Evolutionary conservation across 257 asterid genomes (phyloP), one percentile per base, ranked within the genome.

Genomic region (Solanum medicagineum): DNA sequence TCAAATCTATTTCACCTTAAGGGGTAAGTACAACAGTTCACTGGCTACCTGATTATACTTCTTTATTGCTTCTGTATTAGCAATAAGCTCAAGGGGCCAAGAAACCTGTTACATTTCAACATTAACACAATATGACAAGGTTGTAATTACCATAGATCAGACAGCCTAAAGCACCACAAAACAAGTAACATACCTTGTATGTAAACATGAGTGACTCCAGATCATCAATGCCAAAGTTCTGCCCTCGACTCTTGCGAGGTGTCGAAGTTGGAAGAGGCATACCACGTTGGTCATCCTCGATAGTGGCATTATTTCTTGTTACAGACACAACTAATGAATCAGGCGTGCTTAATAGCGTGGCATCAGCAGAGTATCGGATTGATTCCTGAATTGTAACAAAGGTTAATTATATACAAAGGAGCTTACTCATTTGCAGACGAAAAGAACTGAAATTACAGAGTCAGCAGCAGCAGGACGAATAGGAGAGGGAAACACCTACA

Each of bases 61-160:
- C 92, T 90, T 96, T 90, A 94, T 90, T 71, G 97, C 97, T 86
- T 96, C 99, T 83, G 85, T 84, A 90, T 96, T 96, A 71, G 97
- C 98, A 86, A 96, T 92, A 85, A 96, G 97, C 89, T 96, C 99
- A 86, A 95, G 98, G 9, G 99, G 98, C 99, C 99, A 96, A 66
- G 98, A 89, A 80, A 96, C 96, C 99, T 96, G 86, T 85, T 66
- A 81, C 70, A 81, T 87, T 70, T 62, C 85, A 89, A 81, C 60
- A 81, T 79, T 60, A 73, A 81, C 24, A 87, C 79, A 53, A 4
- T n/a, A 66, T 45, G 63, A 44, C 14, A 20, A 57, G 40, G 81
- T 84, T 54, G 56, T 51, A 63, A n/a, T 68, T 26, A 81, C 13
- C 20, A 54, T 4, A 84, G 40, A 60, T 62, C 24, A 60, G 83